These are phyloP conservation scores for Wickerhamomyces chambardii DNA, from an alignment of 805 yeast species.

Conservation along the genomic window DNA sequence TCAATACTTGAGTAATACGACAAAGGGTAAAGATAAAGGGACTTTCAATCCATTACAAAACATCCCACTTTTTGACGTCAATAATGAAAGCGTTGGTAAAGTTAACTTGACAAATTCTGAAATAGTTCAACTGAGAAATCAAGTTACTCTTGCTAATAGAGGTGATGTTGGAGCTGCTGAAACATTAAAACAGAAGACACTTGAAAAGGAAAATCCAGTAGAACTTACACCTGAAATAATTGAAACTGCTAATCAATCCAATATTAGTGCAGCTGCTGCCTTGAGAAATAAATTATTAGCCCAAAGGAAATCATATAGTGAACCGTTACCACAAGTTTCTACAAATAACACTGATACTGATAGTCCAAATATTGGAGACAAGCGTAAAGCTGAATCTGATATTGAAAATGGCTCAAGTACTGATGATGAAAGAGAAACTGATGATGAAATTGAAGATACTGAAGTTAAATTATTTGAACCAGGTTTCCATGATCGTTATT, in stretches of 20 bases:
- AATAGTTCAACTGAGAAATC: conserved; percentile 52
- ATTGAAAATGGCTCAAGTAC: conserved; percentile 4
- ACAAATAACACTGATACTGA: conserved; percentile 4
- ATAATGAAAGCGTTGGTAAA: conserved; percentile 69
- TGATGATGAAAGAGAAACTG: conserved; percentile 11
- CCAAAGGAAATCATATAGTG: conserved; percentile 11
- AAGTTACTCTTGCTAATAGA: conserved; percentile 60
- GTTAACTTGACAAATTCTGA: conserved; percentile 60
- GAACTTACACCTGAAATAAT: conserved; percentile 12
- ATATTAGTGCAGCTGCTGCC: conserved; percentile 37
- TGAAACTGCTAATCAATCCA: conserved; percentile 25
- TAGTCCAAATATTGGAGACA: conserved; percentile 11
- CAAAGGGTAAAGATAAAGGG: conserved; percentile 70
- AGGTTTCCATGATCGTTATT: conserved; percentile 81
- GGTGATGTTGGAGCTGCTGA: conserved; percentile 37
- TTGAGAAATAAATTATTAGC: conserved; percentile 25
- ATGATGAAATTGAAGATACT: conserved; percentile 4
- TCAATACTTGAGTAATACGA: conserved; percentile 39
- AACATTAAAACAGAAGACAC: conserved; percentile 4
- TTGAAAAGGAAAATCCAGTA: not conserved
- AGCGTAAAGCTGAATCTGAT: conserved; percentile 9
- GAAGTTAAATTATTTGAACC: conserved; percentile 73
- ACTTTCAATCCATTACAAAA: conserved; percentile 61
- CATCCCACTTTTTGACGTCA: conserved; percentile 68
- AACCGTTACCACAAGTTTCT: conserved; percentile 3